phyloP scores from a whole-genome alignment of 192 early-diverging fungal species.

The Podila horticola region DNA sequence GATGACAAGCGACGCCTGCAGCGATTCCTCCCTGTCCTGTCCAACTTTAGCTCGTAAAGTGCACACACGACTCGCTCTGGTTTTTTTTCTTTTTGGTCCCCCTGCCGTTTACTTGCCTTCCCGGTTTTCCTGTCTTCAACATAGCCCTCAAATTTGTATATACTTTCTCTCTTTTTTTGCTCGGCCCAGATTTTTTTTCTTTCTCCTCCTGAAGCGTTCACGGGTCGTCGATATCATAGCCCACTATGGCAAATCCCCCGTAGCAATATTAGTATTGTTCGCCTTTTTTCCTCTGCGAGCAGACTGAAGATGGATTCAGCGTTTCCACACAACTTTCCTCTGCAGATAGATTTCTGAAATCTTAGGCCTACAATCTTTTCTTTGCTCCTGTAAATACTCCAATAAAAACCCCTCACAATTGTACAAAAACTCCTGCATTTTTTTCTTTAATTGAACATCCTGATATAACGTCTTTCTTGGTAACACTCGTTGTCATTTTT shows the following conservation, averaged over 20 bases:
- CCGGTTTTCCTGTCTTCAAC: background rate
- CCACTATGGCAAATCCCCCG: too few relatives aligned
- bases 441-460: background rate
- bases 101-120: background rate
- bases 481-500: too few relatives aligned
- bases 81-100: background rate
- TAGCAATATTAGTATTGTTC: too few relatives aligned
- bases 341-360: too few relatives aligned
- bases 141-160: background rate
- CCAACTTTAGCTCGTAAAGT: slow-evolving; percentile 39
- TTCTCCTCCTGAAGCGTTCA: too few relatives aligned
- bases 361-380: too few relatives aligned
- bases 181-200: too few relatives aligned
- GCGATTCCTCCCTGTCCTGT: slow-evolving; percentile 43
- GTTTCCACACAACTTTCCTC: too few relatives aligned
- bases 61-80: background rate
- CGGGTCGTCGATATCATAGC: too few relatives aligned
- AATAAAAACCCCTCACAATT: slow-evolving; percentile 2
- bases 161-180: background rate
- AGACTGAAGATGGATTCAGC: too few relatives aligned
- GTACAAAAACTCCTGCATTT: background rate
- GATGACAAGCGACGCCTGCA: slow-evolving; percentile 52
- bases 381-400: too few relatives aligned
- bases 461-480: background rate
- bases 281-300: too few relatives aligned